phyloP scores from a whole-genome alignment of 345 rosid genomes.

The Acer campestre region DNA sequence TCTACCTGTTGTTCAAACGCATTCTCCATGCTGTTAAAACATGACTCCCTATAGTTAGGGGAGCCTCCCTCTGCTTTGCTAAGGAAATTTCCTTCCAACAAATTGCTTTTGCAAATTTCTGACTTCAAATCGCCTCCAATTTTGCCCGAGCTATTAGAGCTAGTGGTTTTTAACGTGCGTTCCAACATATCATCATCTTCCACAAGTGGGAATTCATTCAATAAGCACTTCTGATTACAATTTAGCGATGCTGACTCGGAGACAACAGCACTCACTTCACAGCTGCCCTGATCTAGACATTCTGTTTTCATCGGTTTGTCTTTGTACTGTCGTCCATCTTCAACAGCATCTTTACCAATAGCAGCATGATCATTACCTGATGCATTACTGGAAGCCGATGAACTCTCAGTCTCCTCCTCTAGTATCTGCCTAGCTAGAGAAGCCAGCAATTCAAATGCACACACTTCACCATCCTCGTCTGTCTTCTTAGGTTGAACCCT shows the following conservation, averaged over 20 bases:
- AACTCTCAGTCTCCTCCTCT: constrained; percentile 86
- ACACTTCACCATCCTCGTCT: constrained; percentile 49
- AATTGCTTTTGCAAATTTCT: constrained; percentile 27
- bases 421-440: constrained; percentile 82
- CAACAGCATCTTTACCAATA: constrained; percentile 36
- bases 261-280: constrained; percentile 33
- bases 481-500: constrained; percentile 43
- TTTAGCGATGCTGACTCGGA: constrained; percentile 35
- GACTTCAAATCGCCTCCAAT: constrained; percentile 33
- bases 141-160: constrained; percentile 33
- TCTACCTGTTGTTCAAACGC: constrained; percentile 31
- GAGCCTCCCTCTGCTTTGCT: constrained; percentile 31
- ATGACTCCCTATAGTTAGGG: constrained; percentile 34
- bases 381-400: constrained; percentile 72
- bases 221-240: constrained; percentile 30
- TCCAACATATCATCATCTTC: constrained; percentile 41
- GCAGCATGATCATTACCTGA: constrained; percentile 52
- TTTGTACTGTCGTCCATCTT: constrained; percentile 40
- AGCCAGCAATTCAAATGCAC: constrained; percentile 86
- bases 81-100: constrained; percentile 16
- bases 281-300: constrained; percentile 46
- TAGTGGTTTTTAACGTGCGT: constrained; percentile 22
- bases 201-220: constrained; percentile 28
- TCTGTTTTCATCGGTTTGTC: constrained; percentile 46
- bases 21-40: constrained; percentile 33